phyloP scores from a whole-genome alignment of 495 filamentous ascomycete species.

The Xylaria venustula region DNA sequence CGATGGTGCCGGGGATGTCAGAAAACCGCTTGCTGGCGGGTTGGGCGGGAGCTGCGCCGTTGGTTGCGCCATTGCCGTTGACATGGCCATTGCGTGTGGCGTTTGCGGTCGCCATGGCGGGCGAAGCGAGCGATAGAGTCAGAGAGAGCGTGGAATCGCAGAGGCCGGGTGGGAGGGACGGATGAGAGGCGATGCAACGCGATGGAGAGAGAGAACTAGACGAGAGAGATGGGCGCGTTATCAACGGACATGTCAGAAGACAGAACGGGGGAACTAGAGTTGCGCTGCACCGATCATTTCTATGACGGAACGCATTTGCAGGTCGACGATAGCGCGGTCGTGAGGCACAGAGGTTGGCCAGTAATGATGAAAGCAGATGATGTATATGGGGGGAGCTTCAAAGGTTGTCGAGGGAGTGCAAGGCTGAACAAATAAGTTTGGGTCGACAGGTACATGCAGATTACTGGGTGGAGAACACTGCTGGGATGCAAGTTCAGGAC shows the following conservation, averaged over 20 bases:
- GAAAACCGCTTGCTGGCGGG: conserved; percentile 64
- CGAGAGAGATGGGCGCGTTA: neutral
- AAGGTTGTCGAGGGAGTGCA: neutral
- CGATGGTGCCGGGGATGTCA: conserved; percentile 84
- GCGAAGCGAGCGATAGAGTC: neutral
- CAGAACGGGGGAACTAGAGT: conserved; percentile 8
- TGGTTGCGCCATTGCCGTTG: conserved; percentile 27
- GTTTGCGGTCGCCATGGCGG: conserved; percentile 23
- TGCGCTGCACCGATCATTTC: conserved; percentile 5
- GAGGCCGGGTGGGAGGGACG: neutral
- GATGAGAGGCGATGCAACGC: neutral
- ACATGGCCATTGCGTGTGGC: conserved; percentile 32
- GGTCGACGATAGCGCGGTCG: neutral
- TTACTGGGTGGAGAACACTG: no score
- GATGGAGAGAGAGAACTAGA: neutral
- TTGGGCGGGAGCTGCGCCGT: conserved; percentile 14
- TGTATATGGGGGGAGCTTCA: no score
- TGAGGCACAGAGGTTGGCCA: no score
- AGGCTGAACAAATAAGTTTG: neutral
- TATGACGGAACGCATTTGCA: neutral
- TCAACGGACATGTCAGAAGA: conserved; percentile 13
- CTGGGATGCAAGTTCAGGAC: no score
- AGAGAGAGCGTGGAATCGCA: neutral
- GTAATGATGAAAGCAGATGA: neutral
- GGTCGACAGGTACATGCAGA: neutral